Conservation (phyloP, 768 basidiomycete species). For the Tricholoma bakamatsutake region DNA sequence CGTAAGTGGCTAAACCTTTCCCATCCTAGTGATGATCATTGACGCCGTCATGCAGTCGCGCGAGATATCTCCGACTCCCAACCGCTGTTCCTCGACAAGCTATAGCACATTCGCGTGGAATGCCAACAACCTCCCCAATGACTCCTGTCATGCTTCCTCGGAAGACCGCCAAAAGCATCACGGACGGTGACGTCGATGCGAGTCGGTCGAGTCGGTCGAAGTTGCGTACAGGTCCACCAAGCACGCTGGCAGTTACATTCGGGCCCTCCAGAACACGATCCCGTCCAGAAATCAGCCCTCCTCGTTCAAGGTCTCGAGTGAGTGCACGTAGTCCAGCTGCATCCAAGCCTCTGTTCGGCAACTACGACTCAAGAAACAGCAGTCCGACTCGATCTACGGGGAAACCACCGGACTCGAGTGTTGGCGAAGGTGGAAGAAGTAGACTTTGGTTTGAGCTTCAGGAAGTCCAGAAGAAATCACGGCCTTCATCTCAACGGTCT, state of each 20-base stretch:
- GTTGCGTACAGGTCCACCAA: constrained; percentile 11
- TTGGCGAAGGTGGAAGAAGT: constrained; percentile 33
- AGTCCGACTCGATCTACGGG: constrained; percentile 15
- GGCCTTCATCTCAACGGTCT: constrained; percentile 38
- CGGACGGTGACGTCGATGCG: background rate
- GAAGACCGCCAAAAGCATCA: background rate
- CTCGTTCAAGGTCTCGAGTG: constrained; percentile 26
- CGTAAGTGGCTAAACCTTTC: constrained; percentile 45
- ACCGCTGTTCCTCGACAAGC: constrained; percentile 38
- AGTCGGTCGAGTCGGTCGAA: background rate
- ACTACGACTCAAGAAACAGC: constrained; percentile 6
- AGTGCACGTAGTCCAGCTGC: constrained; percentile 19
- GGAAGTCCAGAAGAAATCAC: constrained; percentile 41
- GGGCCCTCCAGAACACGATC: constrained; percentile 25
- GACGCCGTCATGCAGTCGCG: constrained; percentile 47
- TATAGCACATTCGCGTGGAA: background rate
- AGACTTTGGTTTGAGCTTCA: constrained; percentile 52
- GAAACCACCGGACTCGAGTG: constrained; percentile 25
- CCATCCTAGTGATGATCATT: background rate
- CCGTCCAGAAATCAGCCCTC: constrained; percentile 31
- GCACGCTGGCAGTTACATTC: constrained; percentile 3
- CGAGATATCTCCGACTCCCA: constrained; percentile 74
- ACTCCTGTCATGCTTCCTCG: constrained; percentile 1
- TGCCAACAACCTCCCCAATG: background rate
- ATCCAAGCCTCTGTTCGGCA: constrained; percentile 9